Evolutionary conservation across 2,329 filamentous ascomycete genomes (phyloP), one percentile per base, ranked within the genome.

Genomic region (Periglandula ipomoeae): DNA sequence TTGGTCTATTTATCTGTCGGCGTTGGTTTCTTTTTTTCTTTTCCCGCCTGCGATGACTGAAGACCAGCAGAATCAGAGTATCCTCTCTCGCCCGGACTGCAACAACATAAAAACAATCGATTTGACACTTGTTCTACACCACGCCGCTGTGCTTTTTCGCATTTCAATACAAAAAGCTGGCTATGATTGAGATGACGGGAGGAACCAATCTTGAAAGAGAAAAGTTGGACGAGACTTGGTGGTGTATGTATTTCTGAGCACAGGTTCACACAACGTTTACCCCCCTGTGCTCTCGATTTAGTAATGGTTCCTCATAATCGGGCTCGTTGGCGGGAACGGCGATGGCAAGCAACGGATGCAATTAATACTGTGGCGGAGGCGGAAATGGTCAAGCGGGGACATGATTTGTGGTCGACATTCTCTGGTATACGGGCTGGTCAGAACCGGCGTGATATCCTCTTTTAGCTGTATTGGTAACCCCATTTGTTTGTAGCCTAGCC

Each of bases 1-100:
- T 69, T 70, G 68, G 65, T 66, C 64, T 69, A 63, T 66, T 66
- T 67, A 69, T 67, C 63, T 68, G 61, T 65, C 67, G 71, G 71
- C 72, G 71, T 74, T 74, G 69, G 66, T 70, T 66, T 68, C 65
- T 65, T 64, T 65, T 59, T 42, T 44, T n/a, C 17, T 24, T 61
- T 56, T 59, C 27, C 24, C 37, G 10, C 35, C 20, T 34, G 15
- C 42, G 55, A 63, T 65, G 64, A 65, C 61, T 67, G 65, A 68
- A 65, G 62, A 69, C 65, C 66, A 66, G 68, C 61, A 61, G 59
- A 59, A 66, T 59, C 56, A 65, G 61, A 67, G 65, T 66, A 70
- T 61, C 68, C 67, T 64, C 66, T 65, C 23, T 17, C 22, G n/a
- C 13, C 38, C 62, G 22, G 61, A 60, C 62, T 65, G 59, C 56